phyloP scores from a whole-genome alignment of 2,329 filamentous ascomycete genomes.

The Paraphaeosphaeria sporulosa region DNA sequence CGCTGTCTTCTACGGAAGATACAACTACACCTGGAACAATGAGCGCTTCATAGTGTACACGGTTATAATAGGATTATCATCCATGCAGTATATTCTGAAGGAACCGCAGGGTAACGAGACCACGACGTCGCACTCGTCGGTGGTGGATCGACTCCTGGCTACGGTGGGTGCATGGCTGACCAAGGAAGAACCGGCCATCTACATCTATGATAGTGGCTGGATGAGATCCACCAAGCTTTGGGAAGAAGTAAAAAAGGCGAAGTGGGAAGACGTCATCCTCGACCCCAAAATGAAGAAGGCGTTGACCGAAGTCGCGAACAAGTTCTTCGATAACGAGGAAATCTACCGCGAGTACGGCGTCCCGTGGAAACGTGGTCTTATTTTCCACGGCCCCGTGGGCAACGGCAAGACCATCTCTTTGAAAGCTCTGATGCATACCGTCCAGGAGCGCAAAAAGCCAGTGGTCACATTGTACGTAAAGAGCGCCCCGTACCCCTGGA shows the following conservation, averaged over 20 bases:
- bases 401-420: slow-evolving; percentile 56
- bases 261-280: slow-evolving; percentile 58
- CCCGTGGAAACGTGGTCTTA: slow-evolving; percentile 58
- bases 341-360: slow-evolving; percentile 55
- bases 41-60: slow-evolving; percentile 53
- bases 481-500: slow-evolving; percentile 31
- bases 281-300: slow-evolving; percentile 54
- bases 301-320: slow-evolving; percentile 48
- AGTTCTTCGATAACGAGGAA: slow-evolving; percentile 49
- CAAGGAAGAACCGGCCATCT: slow-evolving; percentile 49
- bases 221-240: slow-evolving; percentile 48
- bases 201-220: slow-evolving; percentile 56
- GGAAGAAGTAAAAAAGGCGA: slow-evolving; percentile 50
- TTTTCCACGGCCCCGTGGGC: slow-evolving; percentile 48
- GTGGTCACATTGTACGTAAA: slow-evolving; percentile 39
- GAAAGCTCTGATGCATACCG: slow-evolving; percentile 54
- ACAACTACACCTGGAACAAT: slow-evolving; percentile 48
- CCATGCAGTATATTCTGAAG: slow-evolving; percentile 52
- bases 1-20: slow-evolving; percentile 50
- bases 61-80: slow-evolving; percentile 31
- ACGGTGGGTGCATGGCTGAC: slow-evolving; percentile 50
- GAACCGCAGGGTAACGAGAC: slow-evolving; percentile 45
- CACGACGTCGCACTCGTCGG: slow-evolving; percentile 40
- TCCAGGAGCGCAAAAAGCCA: slow-evolving; percentile 47
- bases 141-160: slow-evolving; percentile 49